Evolutionary conservation across 2,329 filamentous ascomycete genomes (phyloP), one percentile per base, ranked within the genome.

Genomic region (Fusarium nisikadoi): DNA sequence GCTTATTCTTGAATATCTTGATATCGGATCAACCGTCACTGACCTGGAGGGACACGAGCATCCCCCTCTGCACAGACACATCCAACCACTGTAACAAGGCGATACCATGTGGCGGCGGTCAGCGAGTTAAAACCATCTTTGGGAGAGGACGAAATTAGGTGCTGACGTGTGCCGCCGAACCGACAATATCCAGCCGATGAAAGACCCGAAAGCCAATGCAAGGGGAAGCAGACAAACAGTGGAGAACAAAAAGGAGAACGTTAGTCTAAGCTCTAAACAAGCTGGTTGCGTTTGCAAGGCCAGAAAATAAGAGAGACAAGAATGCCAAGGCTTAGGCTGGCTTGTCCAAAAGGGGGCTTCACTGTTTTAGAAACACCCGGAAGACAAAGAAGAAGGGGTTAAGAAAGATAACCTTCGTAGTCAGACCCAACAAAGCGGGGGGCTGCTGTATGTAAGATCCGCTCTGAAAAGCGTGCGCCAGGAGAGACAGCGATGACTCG

Each of bases 121-220:
- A 55, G 47, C 25, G 13, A 50, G 25, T 25, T n/a, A 19, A 47
- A 35, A 29, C 36, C 16, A 49, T 62, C 27, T n/a, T 29, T 11
- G 23, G 23, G 20, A 54, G 68, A 53, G 53, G 54, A 56, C 50
- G 58, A 76, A 76, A 76, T 76, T 75, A 72, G 68, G 61, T 70
- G 69, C 73, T 76, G 75, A 76, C 75, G 73, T 57, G 65, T 73
- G 62, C 68, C 35, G n/a, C 55, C 31, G 41, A 67, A 60, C 19
- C n/a, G 25, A 39, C 41, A 53, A 62, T 53, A 42, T 62, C 33
- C 36, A 61, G 27, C 62, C 31, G 60, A 47, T 31, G 62, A 50
- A 45, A 29, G 39, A 35, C 19, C 43, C 36, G 29, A 66, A 55
- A 35, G 25, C 49, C 57, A 45, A 73, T 46, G 60, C 42, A 75